Evolutionary conservation across 2,329 filamentous ascomycete genomes (phyloP).

Genomic region (Aspergillus tubingensis): DNA sequence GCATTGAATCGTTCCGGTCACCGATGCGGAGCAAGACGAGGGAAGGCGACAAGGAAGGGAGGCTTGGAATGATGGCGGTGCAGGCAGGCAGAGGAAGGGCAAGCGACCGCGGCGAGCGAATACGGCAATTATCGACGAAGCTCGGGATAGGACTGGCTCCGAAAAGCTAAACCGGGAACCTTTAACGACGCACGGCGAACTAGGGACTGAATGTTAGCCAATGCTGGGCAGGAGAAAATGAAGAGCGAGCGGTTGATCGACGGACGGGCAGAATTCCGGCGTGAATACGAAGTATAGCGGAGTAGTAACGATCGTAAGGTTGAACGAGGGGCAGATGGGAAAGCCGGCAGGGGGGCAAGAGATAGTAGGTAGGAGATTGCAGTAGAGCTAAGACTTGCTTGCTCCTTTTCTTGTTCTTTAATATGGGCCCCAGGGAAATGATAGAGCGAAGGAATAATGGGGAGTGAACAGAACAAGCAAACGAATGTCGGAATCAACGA

Average conservation of each 20-base stretch:
- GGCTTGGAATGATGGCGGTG: slow-evolving; percentile 12
- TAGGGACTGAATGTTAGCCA: slow-evolving; percentile 13
- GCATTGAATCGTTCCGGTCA: slow-evolving; percentile 15
- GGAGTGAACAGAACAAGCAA: not conserved
- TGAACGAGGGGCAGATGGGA: slow-evolving; percentile 8
- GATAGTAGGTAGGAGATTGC: no score
- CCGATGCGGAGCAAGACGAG: not conserved
- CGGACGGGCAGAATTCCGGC: slow-evolving; percentile 19
- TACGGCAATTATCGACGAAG: slow-evolving; percentile 9
- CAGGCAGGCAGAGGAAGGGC: slow-evolving; percentile 11
- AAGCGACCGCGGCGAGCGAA: slow-evolving; percentile 14
- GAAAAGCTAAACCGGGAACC: slow-evolving; percentile 8
- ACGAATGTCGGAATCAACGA: slow-evolving; percentile 11
- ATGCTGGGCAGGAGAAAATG: slow-evolving; percentile 17
- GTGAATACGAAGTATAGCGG: slow-evolving; percentile 17
- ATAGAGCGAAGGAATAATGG: not conserved
- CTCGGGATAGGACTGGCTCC: slow-evolving; percentile 7
- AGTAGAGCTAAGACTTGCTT: not conserved
- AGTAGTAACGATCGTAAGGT: slow-evolving; percentile 16
- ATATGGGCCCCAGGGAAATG: not conserved
- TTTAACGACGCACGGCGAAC: slow-evolving; percentile 10
- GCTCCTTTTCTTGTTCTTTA: not conserved
- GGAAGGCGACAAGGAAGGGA: not conserved
- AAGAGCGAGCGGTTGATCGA: slow-evolving; percentile 25
- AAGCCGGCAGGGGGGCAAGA: not conserved